phyloP scores from a whole-genome alignment of 1,284 basidiomycete species.

The Schizopora paradoxa region DNA sequence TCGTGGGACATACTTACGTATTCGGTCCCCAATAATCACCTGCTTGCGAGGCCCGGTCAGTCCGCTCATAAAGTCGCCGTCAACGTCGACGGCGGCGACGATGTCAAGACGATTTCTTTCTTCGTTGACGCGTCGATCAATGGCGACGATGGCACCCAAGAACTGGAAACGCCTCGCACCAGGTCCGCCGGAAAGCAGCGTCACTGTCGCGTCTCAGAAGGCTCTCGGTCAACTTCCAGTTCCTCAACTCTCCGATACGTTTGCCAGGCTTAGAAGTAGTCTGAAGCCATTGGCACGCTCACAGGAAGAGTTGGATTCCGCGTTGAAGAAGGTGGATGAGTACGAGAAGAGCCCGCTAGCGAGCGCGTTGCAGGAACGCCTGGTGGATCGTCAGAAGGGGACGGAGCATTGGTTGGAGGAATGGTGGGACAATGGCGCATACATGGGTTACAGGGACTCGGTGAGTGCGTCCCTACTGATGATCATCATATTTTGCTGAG shows the following conservation, averaged over 20 bases:
- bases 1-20: too few relatives aligned
- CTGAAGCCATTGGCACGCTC: constrained; percentile 63
- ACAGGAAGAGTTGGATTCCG: constrained; percentile 47
- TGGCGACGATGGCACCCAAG: constrained; percentile 23
- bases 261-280: constrained; percentile 53
- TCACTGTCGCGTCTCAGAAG: constrained; percentile 39
- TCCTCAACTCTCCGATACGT: constrained; percentile 50
- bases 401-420: constrained; percentile 71
- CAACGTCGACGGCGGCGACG: too few relatives aligned
- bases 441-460: constrained; percentile 71
- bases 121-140: neutral
- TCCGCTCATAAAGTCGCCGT: too few relatives aligned
- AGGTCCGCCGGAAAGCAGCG: constrained; percentile 32
- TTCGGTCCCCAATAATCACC: too few relatives aligned
- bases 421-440: constrained; percentile 77
- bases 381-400: constrained; percentile 45
- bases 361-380: constrained; percentile 49
- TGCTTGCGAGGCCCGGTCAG: too few relatives aligned
- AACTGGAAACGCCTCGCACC: constrained; percentile 51
- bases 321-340: constrained; percentile 54
- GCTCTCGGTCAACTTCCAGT: constrained; percentile 61
- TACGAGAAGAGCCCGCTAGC: constrained; percentile 47
- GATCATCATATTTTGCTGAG: neutral
- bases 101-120: too few relatives aligned
- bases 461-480: constrained; percentile 34